Conservation (phyloP, 2,329 filamentous ascomycete genomes). For the Torrubiella hemipterigena region DNA sequence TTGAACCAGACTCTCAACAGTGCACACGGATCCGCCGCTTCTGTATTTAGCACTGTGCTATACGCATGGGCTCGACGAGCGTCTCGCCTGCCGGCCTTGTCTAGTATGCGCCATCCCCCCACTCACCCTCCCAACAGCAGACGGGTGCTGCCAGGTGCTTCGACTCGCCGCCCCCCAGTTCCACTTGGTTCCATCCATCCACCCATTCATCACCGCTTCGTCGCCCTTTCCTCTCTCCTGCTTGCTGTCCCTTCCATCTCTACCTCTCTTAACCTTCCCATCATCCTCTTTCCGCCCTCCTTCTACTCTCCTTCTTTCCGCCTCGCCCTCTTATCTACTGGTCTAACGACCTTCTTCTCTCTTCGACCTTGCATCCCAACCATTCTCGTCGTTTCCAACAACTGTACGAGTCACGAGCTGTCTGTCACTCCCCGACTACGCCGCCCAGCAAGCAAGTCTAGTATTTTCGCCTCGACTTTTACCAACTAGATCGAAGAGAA, state of each 20-base stretch:
- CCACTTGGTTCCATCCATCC: constrained; percentile 7
- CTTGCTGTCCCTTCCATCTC: constrained; percentile 6
- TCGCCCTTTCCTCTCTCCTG: constrained; percentile 2
- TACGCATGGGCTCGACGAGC: not conserved
- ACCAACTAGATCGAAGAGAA: too few species aligned
- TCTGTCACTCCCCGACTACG: too few species aligned
- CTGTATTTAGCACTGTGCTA: too few species aligned
- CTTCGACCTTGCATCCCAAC: constrained; percentile 10
- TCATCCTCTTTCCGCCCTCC: constrained; percentile 6
- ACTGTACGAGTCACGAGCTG: too few species aligned
- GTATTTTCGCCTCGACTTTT: too few species aligned
- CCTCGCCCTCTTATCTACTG: constrained; percentile 3
- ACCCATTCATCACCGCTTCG: constrained; percentile 2
- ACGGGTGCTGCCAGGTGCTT: constrained; percentile 6
- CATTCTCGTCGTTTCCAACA: constrained; percentile 2
- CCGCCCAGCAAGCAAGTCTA: too few species aligned
- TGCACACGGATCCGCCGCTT: too few species aligned
- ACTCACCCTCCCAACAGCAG: constrained; percentile 4
- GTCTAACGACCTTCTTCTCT: constrained; percentile 7
- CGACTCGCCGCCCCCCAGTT: constrained; percentile 7
- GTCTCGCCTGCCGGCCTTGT: too few species aligned
- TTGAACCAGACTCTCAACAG: too few species aligned
- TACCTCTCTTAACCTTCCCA: constrained; percentile 3
- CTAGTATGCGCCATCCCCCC: constrained; percentile 6
- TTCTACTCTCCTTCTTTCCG: constrained; percentile 5